These are phyloP conservation scores for Trichosporon coremiiforme DNA, from an alignment of 1,284 basidiomycete genomes.

Conservation along the genomic window DNA sequence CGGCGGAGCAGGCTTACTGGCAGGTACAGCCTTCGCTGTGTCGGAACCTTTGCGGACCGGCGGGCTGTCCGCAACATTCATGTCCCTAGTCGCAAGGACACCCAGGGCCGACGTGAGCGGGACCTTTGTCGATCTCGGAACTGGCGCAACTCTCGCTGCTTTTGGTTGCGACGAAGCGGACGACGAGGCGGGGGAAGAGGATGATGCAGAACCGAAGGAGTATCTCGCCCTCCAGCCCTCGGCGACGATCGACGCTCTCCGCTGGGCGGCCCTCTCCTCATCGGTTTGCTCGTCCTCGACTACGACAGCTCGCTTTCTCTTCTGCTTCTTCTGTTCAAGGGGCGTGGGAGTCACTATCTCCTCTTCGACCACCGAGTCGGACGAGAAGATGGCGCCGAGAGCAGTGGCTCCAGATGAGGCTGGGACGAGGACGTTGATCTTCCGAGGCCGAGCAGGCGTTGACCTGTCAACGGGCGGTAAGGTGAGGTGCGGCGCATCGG, in stretches of 20 bases:
- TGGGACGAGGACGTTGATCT: constrained; percentile 30
- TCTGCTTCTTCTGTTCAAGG: constrained; percentile 20
- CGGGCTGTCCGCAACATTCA: constrained; percentile 11
- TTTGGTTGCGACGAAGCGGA: not conserved
- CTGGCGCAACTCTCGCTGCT: not conserved
- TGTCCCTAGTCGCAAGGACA: constrained; percentile 13
- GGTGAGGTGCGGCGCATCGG: constrained; percentile 7
- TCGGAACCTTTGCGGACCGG: not conserved
- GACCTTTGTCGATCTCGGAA: not conserved
- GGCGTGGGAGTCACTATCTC: constrained; percentile 38
- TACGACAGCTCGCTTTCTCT: constrained; percentile 29
- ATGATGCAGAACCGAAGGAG: constrained; percentile 34
- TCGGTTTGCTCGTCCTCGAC: constrained; percentile 31
- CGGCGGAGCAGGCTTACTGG: not conserved
- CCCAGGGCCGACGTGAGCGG: constrained; percentile 17
- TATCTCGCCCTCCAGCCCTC: constrained; percentile 53
- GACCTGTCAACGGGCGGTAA: constrained; percentile 7
- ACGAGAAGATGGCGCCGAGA: constrained; percentile 24
- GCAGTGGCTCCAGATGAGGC: constrained; percentile 28
- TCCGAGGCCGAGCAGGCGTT: not conserved
- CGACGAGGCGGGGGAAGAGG: constrained; percentile 9
- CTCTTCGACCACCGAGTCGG: constrained; percentile 44
- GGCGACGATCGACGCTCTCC: constrained; percentile 45
- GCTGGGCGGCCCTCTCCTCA: constrained; percentile 34
- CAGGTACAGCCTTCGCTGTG: not conserved